Evolutionary conservation across 257 asterid species (phyloP), one percentile per base, ranked within the genome.

Genomic region (Paraleonurus japonicus): DNA sequence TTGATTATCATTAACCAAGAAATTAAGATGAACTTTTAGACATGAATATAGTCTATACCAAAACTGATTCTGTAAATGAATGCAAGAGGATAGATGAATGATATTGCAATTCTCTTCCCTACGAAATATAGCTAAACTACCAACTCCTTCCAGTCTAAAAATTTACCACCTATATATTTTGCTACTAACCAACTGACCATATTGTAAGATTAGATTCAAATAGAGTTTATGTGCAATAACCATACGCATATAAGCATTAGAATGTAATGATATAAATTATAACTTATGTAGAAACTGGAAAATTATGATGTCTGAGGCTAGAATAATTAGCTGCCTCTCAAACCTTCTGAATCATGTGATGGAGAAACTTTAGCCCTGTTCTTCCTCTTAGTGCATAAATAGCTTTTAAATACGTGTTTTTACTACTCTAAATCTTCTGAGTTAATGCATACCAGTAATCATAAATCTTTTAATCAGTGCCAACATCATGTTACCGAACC

Each of bases 1-100:
- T 51, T 8, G 54, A 47, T 33, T 3, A 70, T 23, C 61, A 65
- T 61, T 37, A 61, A 70, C 41, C 27, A 73, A 72, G 58, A 59
- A 72, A 26, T 26, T 26, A 39, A 70, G 60, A 48, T 17, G 67
- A 60, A 32, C n/a, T 33, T 64, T 7, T 51, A 47, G 65, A 50
- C 13, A 13, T 30, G 30, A 32, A 7, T 4, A 64, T 59, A 58
- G 33, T 47, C 15, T 1, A 57, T 35, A 19, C 20, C 27, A 5
- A 53, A 6, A 57, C 22, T 57, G 64, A 57, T 62, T 67, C 28
- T 16, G 65, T n/a, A 23, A 22, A 57, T 60, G 32, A 57, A 51
- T 69, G 60, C 26, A 2, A 48, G 61, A 15, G 58, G 47, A 74
- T 43, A 59, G 26, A 23, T 37, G 61, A 13, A 61, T 32, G 54